A percentile compares a stretch with the other conserved stretches of the same genome.
Conservation (phyloP, 2,329 filamentous ascomycete species). For the Phoma sp. region DNA sequence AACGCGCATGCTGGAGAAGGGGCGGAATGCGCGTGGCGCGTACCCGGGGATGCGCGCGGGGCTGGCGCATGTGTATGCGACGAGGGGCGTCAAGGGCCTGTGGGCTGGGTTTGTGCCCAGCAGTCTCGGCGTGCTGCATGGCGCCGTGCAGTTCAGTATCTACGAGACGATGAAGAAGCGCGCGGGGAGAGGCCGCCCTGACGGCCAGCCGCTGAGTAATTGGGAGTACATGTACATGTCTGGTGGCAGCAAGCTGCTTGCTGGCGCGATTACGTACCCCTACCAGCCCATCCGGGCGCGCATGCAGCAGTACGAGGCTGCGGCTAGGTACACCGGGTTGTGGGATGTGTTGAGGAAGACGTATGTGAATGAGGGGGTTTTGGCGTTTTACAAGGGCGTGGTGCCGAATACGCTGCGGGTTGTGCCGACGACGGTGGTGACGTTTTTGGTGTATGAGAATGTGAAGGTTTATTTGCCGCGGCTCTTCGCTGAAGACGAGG, state of each 20-base stretch:
- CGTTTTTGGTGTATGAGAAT: constrained; percentile 97
- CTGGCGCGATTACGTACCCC: constrained; percentile 89
- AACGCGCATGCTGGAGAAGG: constrained; percentile 92
- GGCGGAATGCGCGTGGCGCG: constrained; percentile 73
- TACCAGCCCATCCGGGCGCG: constrained; percentile 91
- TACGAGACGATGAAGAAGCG: constrained; percentile 79
- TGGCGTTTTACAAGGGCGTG: constrained; percentile 90
- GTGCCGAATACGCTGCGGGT: constrained; percentile 89
- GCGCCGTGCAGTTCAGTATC: constrained; percentile 92
- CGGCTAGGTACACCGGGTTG: constrained; percentile 73
- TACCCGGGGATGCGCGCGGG: constrained; percentile 81
- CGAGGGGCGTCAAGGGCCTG: constrained; percentile 79
- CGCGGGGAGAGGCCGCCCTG: constrained; percentile 50
- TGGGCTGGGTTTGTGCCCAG: constrained; percentile 86
- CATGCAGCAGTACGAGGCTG: constrained; percentile 87
- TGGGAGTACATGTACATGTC: constrained; percentile 82
- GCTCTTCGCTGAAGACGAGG: constrained; percentile 45
- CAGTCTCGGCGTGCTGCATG: constrained; percentile 86
- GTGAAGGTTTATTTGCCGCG: constrained; percentile 72
- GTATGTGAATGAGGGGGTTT: constrained; percentile 77
- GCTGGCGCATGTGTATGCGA: constrained; percentile 66
- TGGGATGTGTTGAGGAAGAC: constrained; percentile 74
- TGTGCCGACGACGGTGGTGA: constrained; percentile 93
- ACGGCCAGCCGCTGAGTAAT: constrained; percentile 62
- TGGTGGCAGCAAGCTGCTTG: constrained; percentile 81